Conservation (phyloP, 208 protist genomes). For the Crithidia thermophila region DNA sequence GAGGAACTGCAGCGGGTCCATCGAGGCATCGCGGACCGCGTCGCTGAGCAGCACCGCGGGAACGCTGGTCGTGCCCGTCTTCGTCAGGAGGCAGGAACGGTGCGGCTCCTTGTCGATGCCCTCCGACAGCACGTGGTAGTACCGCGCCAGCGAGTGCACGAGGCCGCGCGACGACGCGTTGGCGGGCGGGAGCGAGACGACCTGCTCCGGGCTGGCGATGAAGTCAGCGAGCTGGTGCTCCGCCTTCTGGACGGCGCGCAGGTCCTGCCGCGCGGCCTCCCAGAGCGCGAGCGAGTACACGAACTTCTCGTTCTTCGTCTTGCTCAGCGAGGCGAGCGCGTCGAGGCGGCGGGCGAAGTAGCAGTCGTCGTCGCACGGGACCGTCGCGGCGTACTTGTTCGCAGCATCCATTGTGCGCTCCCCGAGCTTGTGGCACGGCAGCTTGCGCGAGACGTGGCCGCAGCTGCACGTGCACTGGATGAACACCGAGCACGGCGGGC, state of each 20-base stretch:
- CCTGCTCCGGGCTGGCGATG: conserved; percentile 25
- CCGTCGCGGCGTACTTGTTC: conserved; percentile 21
- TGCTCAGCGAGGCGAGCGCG: conserved; percentile 23
- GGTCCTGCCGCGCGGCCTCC: conserved; percentile 32
- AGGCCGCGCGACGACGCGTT: conserved; percentile 46
- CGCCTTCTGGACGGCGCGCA: conserved; percentile 27
- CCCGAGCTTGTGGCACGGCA: conserved; percentile 51
- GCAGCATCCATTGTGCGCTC: conserved; percentile 26
- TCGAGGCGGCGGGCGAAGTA: conserved; percentile 31
- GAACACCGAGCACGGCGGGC: conserved; percentile 46
- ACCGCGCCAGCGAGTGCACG: conserved; percentile 58
- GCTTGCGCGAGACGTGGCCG: conserved; percentile 33
- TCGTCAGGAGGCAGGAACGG: conserved; percentile 56
- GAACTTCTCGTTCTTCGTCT: conserved; percentile 33
- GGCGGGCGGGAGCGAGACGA: conserved; percentile 49
- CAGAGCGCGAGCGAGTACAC: conserved; percentile 72
- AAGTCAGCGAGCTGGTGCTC: conserved; percentile 59
- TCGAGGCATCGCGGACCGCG: conserved; percentile 25
- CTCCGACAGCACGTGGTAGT: conserved; percentile 64
- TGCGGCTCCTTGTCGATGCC: conserved; percentile 56
- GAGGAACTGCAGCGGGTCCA: conserved; percentile 36
- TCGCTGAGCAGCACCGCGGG: conserved; percentile 45
- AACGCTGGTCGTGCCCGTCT: conserved; percentile 37
- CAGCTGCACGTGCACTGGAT: conserved; percentile 58
- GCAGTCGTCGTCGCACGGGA: conserved; percentile 46